These are phyloP conservation scores for Sutorius australiensis DNA, from an alignment of 768 basidiomycete species.

Conservation along the genomic window DNA sequence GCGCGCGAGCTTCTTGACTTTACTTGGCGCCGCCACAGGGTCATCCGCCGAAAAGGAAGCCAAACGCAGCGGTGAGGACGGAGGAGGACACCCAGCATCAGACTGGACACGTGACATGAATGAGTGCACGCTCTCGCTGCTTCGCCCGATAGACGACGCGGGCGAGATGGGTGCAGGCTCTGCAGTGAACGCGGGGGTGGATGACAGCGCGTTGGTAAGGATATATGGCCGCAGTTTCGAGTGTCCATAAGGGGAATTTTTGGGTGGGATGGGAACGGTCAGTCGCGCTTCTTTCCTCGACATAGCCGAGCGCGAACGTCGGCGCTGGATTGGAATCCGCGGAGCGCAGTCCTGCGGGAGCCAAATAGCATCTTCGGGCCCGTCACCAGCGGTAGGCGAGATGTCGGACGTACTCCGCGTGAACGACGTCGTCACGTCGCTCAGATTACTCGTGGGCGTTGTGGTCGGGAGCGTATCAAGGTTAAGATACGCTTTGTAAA, in stretches of 20 bases:
- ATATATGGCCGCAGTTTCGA: constrained; percentile 25
- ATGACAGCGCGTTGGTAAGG: constrained; percentile 22
- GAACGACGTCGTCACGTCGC: constrained; percentile 19
- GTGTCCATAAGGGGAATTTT: constrained; percentile 33
- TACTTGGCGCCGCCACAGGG: constrained; percentile 15
- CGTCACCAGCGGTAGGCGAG: constrained; percentile 4
- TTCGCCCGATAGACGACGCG: constrained; percentile 22
- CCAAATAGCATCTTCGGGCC: constrained; percentile 13
- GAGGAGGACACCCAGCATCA: constrained; percentile 17
- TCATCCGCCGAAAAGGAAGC: constrained; percentile 26
- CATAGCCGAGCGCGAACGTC: constrained; percentile 33
- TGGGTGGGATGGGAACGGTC: constrained; percentile 21
- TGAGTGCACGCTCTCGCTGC: constrained; percentile 27
- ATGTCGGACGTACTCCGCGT: constrained; percentile 23
- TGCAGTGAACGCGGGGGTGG: constrained; percentile 27
- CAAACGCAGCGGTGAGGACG: constrained; percentile 27
- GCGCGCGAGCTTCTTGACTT: constrained; percentile 28
- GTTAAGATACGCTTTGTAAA: constrained; percentile 27
- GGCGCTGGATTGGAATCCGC: constrained; percentile 26
- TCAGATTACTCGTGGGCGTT: constrained; percentile 8
- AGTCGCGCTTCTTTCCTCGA: constrained; percentile 31
- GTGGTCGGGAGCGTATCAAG: constrained; percentile 9
- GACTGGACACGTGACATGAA: constrained; percentile 18
- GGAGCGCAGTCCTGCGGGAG: constrained; percentile 4
- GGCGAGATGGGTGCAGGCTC: constrained; percentile 28